A percentile compares a stretch with the other conserved stretches of the same genome.
phyloP scores from a whole-genome alignment of 2,329 filamentous ascomycete species.

The Chlorencoelia australis region DNA sequence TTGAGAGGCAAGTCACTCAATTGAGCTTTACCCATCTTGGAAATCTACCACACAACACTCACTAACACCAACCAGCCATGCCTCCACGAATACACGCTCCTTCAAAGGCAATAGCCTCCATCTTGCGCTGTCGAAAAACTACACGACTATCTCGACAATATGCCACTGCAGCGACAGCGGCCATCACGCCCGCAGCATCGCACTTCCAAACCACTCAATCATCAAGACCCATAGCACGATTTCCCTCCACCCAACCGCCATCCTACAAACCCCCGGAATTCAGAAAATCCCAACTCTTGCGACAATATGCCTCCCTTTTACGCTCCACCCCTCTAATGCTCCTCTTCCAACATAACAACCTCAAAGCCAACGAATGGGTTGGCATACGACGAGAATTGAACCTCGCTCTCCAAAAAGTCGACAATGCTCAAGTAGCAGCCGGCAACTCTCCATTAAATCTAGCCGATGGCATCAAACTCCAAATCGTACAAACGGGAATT shows the following conservation, averaged over 20 bases:
- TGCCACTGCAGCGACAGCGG: conserved; percentile 40
- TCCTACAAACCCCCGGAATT: conserved; percentile 79
- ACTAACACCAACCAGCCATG: no score
- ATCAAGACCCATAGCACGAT: conserved; percentile 29
- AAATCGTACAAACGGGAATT: conserved; percentile 82
- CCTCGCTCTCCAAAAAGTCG: conserved; percentile 50
- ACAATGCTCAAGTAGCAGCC: conserved; percentile 39
- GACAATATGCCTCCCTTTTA: conserved; percentile 62
- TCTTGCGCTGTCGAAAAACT: conserved; percentile 27
- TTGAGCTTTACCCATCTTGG: no score
- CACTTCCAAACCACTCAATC: conserved; percentile 38
- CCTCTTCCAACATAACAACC: conserved; percentile 66
- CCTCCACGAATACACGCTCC: conserved; percentile 35
- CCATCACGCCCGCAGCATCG: conserved; percentile 38
- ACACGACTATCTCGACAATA: conserved; percentile 33
- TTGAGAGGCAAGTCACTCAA: no score
- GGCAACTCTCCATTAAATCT: conserved; percentile 37
- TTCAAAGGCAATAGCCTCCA: conserved; percentile 23
- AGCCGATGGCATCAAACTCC: conserved; percentile 57
- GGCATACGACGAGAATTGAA: conserved; percentile 54
- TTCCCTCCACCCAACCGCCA: conserved; percentile 64
- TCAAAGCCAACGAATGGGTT: conserved; percentile 58
- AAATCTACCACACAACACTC: no score
- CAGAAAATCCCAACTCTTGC: conserved; percentile 79
- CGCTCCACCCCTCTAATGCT: conserved; percentile 61